Base-by-base conservation (phyloP, 2,329 filamentous ascomycete species). In the Fusarium concolor region DNA sequence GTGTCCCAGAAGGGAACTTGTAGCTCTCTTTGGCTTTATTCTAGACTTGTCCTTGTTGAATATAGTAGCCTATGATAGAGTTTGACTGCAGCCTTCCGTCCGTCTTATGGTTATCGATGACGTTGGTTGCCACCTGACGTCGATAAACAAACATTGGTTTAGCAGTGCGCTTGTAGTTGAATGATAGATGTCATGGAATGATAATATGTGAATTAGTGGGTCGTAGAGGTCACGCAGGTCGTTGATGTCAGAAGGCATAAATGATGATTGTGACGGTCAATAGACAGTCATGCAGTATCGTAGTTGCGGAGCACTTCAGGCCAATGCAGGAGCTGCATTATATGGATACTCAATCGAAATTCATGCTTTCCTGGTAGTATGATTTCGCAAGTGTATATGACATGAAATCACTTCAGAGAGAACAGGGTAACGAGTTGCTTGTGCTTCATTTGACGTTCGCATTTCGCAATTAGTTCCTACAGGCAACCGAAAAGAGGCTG, bases 381-480 rank as follows among this genome's bases (percentile, higher is more conserved):
- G 15, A 15, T 20, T 51, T 24, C 10, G 12, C 31, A 12, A 11
- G 26, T 15, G 6, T 39, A 10, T 26, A 17, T 14, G 14, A 24
- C 29, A 35, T 39, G 6, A 17, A 3, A 33, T 39, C 22, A 35
- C 60, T 26, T 18, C 6, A n/a, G 20, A 51, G 38, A 18, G 28
- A 41, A 22, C 43, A n/a, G 44, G 49, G 22, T 56, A 63, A 43
- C 43, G 56, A 35, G 46, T 67, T 68, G 47, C 54, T 67, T 61
- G 65, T 71, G 71, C 61, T 74, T 74, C 59, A 70, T 69, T 74
- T 72, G 68, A 61, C 68, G 60, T 75, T 75, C 51, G 67, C 71
- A 76, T 75, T 69, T 75, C 62, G 67, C 65, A 76, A 75, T 70
- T 67, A 75, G 67, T 72, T 78, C 74, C 71, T 76, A 75, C 70